Conservation (phyloP, 768 basidiomycete genomes). For the Boletus bicolor region DNA sequence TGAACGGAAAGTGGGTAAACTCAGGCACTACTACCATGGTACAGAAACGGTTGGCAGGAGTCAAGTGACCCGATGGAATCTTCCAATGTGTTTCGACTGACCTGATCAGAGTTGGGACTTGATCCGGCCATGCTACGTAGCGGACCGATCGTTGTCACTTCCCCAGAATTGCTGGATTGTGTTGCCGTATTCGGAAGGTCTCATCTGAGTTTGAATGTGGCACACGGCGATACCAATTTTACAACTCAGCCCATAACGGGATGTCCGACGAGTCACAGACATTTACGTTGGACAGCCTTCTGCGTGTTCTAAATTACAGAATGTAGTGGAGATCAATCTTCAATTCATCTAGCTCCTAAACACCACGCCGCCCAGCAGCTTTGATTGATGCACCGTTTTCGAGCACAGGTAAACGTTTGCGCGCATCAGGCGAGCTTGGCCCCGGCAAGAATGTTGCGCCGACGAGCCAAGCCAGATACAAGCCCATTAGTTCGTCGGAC, state of each 20-base stretch:
- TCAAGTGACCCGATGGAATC: background rate
- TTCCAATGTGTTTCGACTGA: no score
- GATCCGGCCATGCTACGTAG: no score
- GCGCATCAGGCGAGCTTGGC: slow-evolving; percentile 39
- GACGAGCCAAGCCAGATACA: slow-evolving; percentile 91
- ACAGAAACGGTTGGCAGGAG: slow-evolving; percentile 5
- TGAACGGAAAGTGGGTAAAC: slow-evolving; percentile 3
- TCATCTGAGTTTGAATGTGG: slow-evolving; percentile 1
- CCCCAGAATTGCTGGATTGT: background rate
- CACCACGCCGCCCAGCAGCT: slow-evolving; percentile 69
- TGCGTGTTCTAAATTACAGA: background rate
- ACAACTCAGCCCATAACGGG: background rate
- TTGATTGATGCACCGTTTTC: slow-evolving; percentile 40
- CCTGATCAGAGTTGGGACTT: no score
- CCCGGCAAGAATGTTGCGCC: slow-evolving; percentile 75
- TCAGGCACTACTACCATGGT: background rate
- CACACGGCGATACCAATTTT: background rate
- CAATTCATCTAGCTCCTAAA: slow-evolving; percentile 24
- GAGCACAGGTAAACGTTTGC: slow-evolving; percentile 50
- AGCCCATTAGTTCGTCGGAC: slow-evolving; percentile 70
- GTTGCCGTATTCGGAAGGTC: background rate
- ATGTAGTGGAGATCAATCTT: background rate
- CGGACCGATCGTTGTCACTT: background rate
- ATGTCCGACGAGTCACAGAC: background rate
- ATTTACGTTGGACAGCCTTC: background rate